Percentiles rank a stretch among this genome's conserved stretches.
Conservation (phyloP, 2,329 filamentous ascomycete genomes). For the Cladophialophora immunda region DNA sequence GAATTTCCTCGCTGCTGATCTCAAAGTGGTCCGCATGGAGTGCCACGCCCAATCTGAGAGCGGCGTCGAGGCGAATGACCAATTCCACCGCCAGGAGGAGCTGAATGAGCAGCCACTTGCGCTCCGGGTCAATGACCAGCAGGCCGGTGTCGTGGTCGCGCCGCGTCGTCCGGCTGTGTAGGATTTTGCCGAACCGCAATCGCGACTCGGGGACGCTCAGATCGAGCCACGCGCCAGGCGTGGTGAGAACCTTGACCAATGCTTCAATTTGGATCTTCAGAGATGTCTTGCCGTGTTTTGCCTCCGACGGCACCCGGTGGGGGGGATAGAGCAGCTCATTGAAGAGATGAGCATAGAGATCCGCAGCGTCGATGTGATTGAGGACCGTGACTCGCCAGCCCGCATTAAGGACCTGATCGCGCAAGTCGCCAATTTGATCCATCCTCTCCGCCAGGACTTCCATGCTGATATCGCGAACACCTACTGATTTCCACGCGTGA, state of each 20-base stretch:
- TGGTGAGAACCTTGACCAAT: conserved; percentile 52
- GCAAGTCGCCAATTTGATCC: conserved; percentile 46
- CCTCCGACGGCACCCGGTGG: conserved; percentile 38
- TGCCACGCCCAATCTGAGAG: conserved; percentile 52
- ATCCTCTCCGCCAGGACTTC: conserved; percentile 48
- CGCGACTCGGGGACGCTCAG: conserved; percentile 58
- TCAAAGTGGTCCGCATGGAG: conserved; percentile 49
- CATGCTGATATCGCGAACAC: conserved; percentile 50
- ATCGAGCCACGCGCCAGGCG: conserved; percentile 57
- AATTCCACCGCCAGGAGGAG: conserved; percentile 64
- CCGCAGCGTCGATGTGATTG: conserved; percentile 45
- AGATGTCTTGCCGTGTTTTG: conserved; percentile 41
- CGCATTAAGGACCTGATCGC: conserved; percentile 46
- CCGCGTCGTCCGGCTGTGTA: conserved; percentile 48
- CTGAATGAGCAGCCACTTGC: conserved; percentile 64
- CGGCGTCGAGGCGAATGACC: conserved; percentile 62
- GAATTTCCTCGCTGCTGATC: conserved; percentile 54
- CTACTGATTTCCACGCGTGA: conserved; percentile 52
- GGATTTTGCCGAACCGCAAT: conserved; percentile 54
- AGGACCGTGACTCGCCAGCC: conserved; percentile 47
- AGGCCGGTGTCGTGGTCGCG: conserved; percentile 26
- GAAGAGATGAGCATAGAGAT: conserved; percentile 49
- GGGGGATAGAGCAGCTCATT: conserved; percentile 50
- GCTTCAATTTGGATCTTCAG: conserved; percentile 57
- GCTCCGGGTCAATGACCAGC: conserved; percentile 41